Evolutionary conservation across 2,329 filamentous ascomycete genomes (phyloP).

Genomic region (Calycina herbarum): DNA sequence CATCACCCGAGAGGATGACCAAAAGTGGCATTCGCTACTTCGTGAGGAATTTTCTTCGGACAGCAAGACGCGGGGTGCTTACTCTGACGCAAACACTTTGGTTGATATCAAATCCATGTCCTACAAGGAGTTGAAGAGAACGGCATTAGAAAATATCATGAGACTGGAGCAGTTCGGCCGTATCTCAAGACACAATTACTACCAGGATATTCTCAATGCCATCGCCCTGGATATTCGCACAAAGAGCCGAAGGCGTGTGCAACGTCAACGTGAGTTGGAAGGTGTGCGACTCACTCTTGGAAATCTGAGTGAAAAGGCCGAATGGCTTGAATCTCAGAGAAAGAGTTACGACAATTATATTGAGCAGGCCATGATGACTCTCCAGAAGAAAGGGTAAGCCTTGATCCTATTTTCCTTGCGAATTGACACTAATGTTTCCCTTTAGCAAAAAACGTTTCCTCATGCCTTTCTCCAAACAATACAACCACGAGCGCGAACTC

Average conservation of each 20-base stretch:
- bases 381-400: conserved; percentile 88
- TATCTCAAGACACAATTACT: conserved; percentile 83
- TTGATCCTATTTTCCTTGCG: background rate
- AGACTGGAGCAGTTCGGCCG: conserved; percentile 82
- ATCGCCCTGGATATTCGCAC: conserved; percentile 96
- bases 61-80: conserved; percentile 75
- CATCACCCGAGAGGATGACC: conserved; percentile 82
- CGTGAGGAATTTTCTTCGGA: conserved; percentile 75
- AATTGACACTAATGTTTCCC: background rate
- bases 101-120: conserved; percentile 86
- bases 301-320: conserved; percentile 81
- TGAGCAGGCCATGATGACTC: conserved; percentile 94
- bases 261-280: conserved; percentile 88
- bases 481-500: conserved; percentile 96
- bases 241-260: conserved; percentile 89
- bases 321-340: conserved; percentile 90
- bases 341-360: conserved; percentile 99
- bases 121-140: conserved; percentile 90
- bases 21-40: conserved; percentile 80
- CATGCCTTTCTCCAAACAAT: conserved; percentile 96
- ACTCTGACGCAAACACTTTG: conserved; percentile 80
- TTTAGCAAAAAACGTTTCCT: conserved; percentile 84
- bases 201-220: conserved; percentile 96
- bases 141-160: conserved; percentile 91
- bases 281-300: conserved; percentile 72